Conservation (phyloP, 768 basidiomycete genomes). For the Agaricus sinodeliciosus region DNA sequence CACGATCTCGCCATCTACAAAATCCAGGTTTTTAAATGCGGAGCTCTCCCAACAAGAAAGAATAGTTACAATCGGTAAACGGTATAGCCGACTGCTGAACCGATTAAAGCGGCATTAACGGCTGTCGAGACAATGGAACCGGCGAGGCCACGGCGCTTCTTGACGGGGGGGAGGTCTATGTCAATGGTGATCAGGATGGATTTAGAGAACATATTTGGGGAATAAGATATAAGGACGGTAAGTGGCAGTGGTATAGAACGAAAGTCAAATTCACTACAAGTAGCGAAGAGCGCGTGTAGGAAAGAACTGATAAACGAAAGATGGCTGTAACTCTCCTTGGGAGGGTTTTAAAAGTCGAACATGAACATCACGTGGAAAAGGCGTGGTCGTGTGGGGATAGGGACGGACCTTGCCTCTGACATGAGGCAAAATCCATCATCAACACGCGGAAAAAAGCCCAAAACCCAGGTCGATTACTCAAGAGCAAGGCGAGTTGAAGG, state of each 20-base stretch:
- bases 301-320: constrained; percentile 1
- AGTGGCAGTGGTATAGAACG: constrained; percentile 9
- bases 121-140: constrained; percentile 82
- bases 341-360: background rate
- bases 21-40: background rate
- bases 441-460: background rate
- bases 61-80: constrained; percentile 73
- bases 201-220: constrained; percentile 19
- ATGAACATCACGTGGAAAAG: constrained; percentile 8
- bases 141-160: constrained; percentile 75
- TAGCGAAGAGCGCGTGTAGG: background rate
- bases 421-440: background rate
- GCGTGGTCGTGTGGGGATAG: background rate
- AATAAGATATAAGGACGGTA: background rate
- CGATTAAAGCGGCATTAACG: constrained; percentile 78
- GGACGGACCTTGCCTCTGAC: background rate
- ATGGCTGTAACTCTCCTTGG: background rate
- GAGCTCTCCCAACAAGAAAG: background rate
- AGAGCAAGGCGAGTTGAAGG: background rate
- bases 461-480: background rate
- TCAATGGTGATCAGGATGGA: constrained; percentile 40
- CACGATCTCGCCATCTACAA: constrained; percentile 71
- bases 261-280: constrained; percentile 12
- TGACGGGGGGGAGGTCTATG: constrained; percentile 70
- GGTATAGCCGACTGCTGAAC: constrained; percentile 80